phyloP scores from a whole-genome alignment of 1,284 basidiomycete species.

The Leucoagaricus sp. region DNA sequence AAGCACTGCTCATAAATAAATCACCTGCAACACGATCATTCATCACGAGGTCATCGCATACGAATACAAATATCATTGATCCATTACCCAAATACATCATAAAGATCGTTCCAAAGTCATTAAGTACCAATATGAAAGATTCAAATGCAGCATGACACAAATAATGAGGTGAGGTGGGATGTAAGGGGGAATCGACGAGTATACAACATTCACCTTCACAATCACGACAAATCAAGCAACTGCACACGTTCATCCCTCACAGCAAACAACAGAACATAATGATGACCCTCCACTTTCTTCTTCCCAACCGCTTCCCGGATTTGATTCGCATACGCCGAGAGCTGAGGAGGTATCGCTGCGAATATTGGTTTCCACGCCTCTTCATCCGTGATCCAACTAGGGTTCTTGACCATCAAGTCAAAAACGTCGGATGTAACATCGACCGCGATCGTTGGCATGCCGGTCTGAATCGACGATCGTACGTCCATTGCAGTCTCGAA shows the following conservation, averaged over 20 bases:
- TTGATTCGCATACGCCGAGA: conserved; percentile 61
- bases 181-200: neutral
- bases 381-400: conserved; percentile 72
- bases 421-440: conserved; percentile 65
- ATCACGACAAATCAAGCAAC: conserved; percentile 43
- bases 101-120: too few species aligned
- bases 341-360: conserved; percentile 53
- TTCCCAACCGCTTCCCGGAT: conserved; percentile 64
- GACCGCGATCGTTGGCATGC: conserved; percentile 69
- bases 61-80: too few species aligned
- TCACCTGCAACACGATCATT: too few species aligned
- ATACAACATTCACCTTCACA: neutral
- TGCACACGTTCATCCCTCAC: conserved; percentile 72
- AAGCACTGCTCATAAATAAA: too few species aligned
- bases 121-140: too few species aligned
- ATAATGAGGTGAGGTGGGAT: neutral
- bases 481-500: conserved; percentile 61
- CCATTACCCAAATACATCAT: too few species aligned
- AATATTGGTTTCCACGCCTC: conserved; percentile 68
- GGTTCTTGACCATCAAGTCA: conserved; percentile 56
- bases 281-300: conserved; percentile 61
- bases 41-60: too few species aligned
- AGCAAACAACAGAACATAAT: conserved; percentile 65
- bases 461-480: conserved; percentile 55
- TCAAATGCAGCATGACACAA: too few species aligned